phyloP scores from a whole-genome alignment of 164 flowering plant species.

The Vitis riparia region DNA sequence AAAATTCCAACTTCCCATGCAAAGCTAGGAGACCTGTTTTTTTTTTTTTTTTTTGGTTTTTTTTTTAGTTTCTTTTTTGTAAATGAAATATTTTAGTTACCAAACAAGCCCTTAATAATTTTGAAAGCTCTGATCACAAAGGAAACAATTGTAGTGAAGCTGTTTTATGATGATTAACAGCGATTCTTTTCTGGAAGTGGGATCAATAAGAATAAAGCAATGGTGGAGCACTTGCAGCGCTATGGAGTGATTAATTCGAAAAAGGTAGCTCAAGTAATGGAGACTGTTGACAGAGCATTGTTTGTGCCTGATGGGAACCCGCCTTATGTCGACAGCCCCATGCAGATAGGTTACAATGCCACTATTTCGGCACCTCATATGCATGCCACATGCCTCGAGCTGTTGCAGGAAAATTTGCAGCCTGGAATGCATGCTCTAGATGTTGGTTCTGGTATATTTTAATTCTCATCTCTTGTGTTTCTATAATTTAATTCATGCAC shows the following conservation, averaged over 20 bases:
- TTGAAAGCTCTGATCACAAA: too few species aligned
- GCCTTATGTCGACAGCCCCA: constrained; percentile 81
- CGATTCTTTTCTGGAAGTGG: constrained; percentile 48
- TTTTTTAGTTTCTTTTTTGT: too few species aligned
- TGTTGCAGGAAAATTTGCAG: constrained; percentile 75
- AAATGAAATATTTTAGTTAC: too few species aligned
- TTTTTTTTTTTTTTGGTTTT: too few species aligned
- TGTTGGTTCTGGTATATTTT: constrained; percentile 81
- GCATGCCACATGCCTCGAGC: constrained; percentile 91
- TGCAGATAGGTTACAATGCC: constrained; percentile 89
- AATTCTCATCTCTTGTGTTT: not conserved
- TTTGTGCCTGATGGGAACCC: constrained; percentile 76
- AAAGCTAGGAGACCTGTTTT: too few species aligned
- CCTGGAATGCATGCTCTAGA: constrained; percentile 97
- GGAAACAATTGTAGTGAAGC: not conserved
- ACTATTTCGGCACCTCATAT: constrained; percentile 99
- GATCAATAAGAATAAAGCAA: constrained; percentile 48
- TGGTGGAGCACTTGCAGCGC: constrained; percentile 64
- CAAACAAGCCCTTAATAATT: too few species aligned
- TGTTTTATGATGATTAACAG: constrained; percentile 40
- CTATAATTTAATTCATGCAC: not conserved
- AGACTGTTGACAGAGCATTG: constrained; percentile 69
- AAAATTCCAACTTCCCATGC: too few species aligned
- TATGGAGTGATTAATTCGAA: constrained; percentile 70
- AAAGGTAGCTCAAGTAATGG: constrained; percentile 87